Base-by-base conservation (phyloP, 129 eudicot species). In the Logfia minima region DNA sequence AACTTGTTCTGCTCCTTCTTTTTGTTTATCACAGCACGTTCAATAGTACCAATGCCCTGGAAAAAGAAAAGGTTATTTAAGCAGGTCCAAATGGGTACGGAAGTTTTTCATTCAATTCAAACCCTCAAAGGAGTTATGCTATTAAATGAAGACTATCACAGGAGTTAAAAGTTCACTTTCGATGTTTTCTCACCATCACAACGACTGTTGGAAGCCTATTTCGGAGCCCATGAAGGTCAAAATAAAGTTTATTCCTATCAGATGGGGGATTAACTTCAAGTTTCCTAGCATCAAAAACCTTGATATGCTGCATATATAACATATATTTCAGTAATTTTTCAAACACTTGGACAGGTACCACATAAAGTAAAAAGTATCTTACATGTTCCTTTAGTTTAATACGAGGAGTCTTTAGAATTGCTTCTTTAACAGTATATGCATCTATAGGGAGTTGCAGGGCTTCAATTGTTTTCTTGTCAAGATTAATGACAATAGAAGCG, bases 31-130 rank as follows among this genome's bases (percentile, higher is more conserved):
- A 94, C 88, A 34, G 87, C 96, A 18, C 98, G 93, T 79, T 91
- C 96, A 72, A 94, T 80, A n/a, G 93, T 83, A 83, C 82, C 81
- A 68, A 91, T 91, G n/a, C 98, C 98, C 98, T 93, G 90, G 10
- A 82, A 82, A 82, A 70, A 64, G 45, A 17, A 17, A 68, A 8
- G 8, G n/a, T 28, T 72, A 18, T 7, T 28, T 31, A 23, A 53
- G 75, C 72, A 66, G 78, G 78, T 53, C 24, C 32, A 64, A 51
- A 72, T 32, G 51, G 13, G n/a, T 51, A 66, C 52, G 35, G 6
- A 16, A 58, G 29, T 43, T 58, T 22, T 24, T 24, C 31, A 1
- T 51, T 34, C 29, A 22, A 34, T 64, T 66, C 67, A 67, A 26
- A 55, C 28, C 68, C 60, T 69, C n/a, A 59, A 31, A 22, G 35